Evolutionary conservation across 2,329 filamentous ascomycete genomes (phyloP), one percentile per base, ranked within the genome.

Genomic region (Colletotrichum horii): DNA sequence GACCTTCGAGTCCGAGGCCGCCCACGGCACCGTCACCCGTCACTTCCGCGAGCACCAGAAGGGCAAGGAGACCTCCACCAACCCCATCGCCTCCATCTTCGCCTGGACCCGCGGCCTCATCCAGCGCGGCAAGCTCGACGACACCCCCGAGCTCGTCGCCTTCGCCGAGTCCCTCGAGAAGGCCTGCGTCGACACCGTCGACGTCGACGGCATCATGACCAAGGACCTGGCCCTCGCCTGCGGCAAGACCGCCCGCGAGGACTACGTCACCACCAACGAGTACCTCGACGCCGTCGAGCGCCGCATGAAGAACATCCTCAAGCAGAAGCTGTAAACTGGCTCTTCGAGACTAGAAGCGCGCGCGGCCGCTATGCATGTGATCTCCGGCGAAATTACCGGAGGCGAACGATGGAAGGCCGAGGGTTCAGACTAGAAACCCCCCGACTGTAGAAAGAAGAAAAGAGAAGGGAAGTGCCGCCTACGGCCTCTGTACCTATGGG

Each of bases 1-100:
- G 89, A 97, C 96, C 14, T 98, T 98, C 86, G 97, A 98, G 88
- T 96, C 96, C 75, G 97, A 98, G 90, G 97, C 97, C 78, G 97
- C 97, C 79, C 97, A 98, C 91, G 97, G 97, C 82, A 98, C 97
- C 78, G 97, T 99, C 79, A 99, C 97, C 70, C 95, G 97, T 82
- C 97, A 98, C 91, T 98, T 96, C 93, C 95, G 97, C 84, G 96
- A 98, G 90, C 95, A 98, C 91, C 97, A 98, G 88, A 98, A 98
- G 91, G 97, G 97, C 84, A 93, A 93, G 81, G 95, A 98, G 88
- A 99, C 97, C 72, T 98, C 96, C 60, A 99, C 97, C 80, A 98
- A 99, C 93, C 97, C 97, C 77, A 98, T 98, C 82, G 97, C 97
- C 78, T 98, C 95, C 84, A 98, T 99, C 89, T 99, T 98, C 86